These are phyloP conservation scores for Cerrena zonata DNA, from an alignment of 1,284 basidiomycete species.

Conservation along the genomic window DNA sequence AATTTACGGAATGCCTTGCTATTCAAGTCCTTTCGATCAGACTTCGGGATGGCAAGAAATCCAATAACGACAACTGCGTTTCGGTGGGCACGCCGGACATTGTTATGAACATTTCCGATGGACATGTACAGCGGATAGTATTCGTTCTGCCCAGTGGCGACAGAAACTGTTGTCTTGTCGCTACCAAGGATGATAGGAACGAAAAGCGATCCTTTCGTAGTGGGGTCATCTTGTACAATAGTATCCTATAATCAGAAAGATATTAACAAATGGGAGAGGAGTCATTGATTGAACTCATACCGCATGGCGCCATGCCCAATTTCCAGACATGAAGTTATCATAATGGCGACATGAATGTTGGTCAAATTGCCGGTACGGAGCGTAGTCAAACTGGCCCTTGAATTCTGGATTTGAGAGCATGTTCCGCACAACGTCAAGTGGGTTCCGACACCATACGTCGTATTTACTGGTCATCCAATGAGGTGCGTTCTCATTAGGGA, in stretches of 20 bases:
- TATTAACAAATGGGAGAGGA: not conserved
- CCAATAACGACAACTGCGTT: constrained; percentile 18
- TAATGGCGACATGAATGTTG: too few relatives aligned
- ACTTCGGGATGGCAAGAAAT: constrained; percentile 24
- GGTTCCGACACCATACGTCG: too few relatives aligned
- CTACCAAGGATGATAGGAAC: constrained; percentile 17
- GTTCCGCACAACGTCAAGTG: too few relatives aligned
- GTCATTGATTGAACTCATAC: not conserved
- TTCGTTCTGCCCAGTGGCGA: constrained; percentile 20
- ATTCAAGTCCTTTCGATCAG: constrained; percentile 12
- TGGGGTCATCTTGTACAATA: constrained; percentile 4
- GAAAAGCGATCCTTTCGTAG: constrained; percentile 15
- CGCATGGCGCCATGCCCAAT: not conserved
- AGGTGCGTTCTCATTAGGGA: too few relatives aligned
- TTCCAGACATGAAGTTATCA: too few relatives aligned
- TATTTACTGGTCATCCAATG: too few relatives aligned
- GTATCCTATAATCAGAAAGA: not conserved
- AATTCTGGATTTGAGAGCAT: too few relatives aligned
- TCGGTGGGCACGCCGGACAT: constrained; percentile 17
- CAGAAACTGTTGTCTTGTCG: constrained; percentile 23
- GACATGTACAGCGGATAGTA: constrained; percentile 21
- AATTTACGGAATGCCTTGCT: constrained; percentile 15
- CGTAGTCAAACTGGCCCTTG: too few relatives aligned
- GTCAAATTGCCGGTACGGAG: too few relatives aligned
- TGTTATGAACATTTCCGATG: constrained; percentile 17